phyloP scores from a whole-genome alignment of 2,329 filamentous ascomycete species.

The Cercospora sesami region DNA sequence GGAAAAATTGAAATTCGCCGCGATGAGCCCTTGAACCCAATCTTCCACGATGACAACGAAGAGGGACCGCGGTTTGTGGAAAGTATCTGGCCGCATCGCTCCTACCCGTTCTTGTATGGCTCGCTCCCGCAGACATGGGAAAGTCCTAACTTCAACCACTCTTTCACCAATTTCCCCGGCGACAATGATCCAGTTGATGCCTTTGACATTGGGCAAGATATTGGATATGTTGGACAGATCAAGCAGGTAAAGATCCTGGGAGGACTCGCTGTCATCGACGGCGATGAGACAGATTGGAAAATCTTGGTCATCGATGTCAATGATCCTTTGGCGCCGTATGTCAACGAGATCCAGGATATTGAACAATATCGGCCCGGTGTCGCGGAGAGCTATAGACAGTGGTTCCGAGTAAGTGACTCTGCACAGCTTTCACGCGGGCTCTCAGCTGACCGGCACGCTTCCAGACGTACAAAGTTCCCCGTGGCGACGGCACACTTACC shows the following conservation, averaged over 20 bases:
- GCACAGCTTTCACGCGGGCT: not conserved
- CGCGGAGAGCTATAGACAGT: conserved; percentile 5
- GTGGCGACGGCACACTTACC: conserved; percentile 3
- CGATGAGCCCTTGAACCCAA: conserved; percentile 5
- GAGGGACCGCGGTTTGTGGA: conserved; percentile 4
- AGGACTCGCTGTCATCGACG: not conserved
- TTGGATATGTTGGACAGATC: not conserved
- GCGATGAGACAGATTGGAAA: conserved; percentile 9
- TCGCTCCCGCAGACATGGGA: conserved; percentile 10
- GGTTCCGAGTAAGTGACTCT: not conserved
- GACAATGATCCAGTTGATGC: conserved; percentile 12
- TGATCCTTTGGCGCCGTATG: not conserved
- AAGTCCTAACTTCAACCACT: conserved; percentile 5
- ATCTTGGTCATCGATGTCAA: conserved; percentile 3
- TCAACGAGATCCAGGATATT: conserved; percentile 1
- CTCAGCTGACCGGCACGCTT: not conserved
- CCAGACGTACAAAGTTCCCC: conserved; percentile 6
- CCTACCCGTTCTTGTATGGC: conserved; percentile 9
- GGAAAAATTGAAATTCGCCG: conserved; percentile 7
- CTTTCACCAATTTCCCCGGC: not conserved
- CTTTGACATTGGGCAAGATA: conserved; percentile 1
- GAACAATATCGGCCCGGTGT: conserved; percentile 4
- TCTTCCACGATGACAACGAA: conserved; percentile 10
- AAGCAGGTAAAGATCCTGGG: conserved; percentile 6
- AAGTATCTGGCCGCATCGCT: conserved; percentile 8